Percentiles rank a stretch among this genome's conserved stretches.
Evolutionary conservation across 129 eudicot species (phyloP).

Genomic region (Lactuca saligna): DNA sequence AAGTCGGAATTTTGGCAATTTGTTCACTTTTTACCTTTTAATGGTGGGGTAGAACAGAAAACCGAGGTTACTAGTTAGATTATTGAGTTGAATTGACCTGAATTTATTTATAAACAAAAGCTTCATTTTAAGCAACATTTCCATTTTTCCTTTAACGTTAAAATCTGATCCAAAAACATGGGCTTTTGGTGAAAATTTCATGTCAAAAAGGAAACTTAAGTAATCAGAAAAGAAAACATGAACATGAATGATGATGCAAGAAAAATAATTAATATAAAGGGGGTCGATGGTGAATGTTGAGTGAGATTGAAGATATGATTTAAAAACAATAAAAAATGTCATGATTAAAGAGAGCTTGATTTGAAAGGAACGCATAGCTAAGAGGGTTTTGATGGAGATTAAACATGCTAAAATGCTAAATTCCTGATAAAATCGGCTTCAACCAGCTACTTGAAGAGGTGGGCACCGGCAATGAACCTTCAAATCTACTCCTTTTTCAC

Average conservation of each 20-base stretch:
- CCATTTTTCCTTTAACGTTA: background rate
- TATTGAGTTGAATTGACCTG: background rate
- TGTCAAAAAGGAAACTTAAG: conserved; percentile 49
- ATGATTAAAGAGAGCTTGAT: conserved; percentile 26
- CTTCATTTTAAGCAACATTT: background rate
- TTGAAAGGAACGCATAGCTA: conserved; percentile 35
- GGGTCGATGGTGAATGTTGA: conserved; percentile 29
- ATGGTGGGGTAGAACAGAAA: conserved; percentile 14
- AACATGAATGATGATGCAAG: conserved; percentile 42
- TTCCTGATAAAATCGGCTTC: conserved; percentile 35
- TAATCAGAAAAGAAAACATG: conserved; percentile 52
- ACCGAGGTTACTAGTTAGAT: conserved; percentile 6
- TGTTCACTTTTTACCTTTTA: background rate
- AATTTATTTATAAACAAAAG: background rate
- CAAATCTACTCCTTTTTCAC: conserved; percentile 14
- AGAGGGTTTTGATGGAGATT: conserved; percentile 23
- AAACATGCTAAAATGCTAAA: conserved; percentile 44
- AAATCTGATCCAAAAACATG: conserved; percentile 7
- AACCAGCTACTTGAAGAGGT: conserved; percentile 25
- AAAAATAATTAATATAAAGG: conserved; percentile 26
- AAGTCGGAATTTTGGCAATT: background rate
- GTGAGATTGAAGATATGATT: conserved; percentile 56
- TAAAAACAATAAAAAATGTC: conserved; percentile 5
- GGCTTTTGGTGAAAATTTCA: background rate
- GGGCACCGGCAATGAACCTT: conserved; percentile 27